Conservation (phyloP, 495 filamentous ascomycete species). For the Xylaria longipes region DNA sequence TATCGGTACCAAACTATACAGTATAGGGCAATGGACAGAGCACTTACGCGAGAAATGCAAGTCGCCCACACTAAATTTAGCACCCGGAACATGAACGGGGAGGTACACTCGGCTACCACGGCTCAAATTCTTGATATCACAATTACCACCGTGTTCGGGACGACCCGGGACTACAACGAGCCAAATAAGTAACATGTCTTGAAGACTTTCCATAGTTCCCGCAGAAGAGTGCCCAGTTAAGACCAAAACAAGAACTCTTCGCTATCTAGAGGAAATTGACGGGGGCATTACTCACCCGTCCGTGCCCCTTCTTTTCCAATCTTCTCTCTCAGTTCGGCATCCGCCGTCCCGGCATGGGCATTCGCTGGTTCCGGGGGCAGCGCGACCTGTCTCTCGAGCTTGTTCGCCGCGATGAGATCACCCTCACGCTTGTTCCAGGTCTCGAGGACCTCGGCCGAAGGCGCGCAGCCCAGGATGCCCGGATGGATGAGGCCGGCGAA, state of each 20-base stretch:
- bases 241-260: background rate
- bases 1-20: background rate
- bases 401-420: constrained; percentile 73
- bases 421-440: constrained; percentile 84
- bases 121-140: constrained; percentile 90
- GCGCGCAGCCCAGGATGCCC: constrained; percentile 91
- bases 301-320: constrained; percentile 87
- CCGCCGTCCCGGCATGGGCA: constrained; percentile 73
- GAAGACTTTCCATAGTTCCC: background rate
- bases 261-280: background rate
- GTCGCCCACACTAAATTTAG: constrained; percentile 93
- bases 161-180: constrained; percentile 67
- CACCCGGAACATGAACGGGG: constrained; percentile 81
- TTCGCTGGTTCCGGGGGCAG: constrained; percentile 75
- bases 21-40: background rate
- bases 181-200: background rate
- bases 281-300: constrained; percentile 48
- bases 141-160: constrained; percentile 73
- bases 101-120: constrained; percentile 89
- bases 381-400: constrained; percentile 77
- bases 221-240: too few relatives aligned
- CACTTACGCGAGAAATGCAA: constrained; percentile 77
- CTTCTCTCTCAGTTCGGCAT: constrained; percentile 67
- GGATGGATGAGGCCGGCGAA: constrained; percentile 95
- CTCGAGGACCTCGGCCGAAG: constrained; percentile 67